Evolutionary conservation across 2,329 filamentous ascomycete genomes (phyloP).

Genomic region (Sclerotinia sclerotiorum): DNA sequence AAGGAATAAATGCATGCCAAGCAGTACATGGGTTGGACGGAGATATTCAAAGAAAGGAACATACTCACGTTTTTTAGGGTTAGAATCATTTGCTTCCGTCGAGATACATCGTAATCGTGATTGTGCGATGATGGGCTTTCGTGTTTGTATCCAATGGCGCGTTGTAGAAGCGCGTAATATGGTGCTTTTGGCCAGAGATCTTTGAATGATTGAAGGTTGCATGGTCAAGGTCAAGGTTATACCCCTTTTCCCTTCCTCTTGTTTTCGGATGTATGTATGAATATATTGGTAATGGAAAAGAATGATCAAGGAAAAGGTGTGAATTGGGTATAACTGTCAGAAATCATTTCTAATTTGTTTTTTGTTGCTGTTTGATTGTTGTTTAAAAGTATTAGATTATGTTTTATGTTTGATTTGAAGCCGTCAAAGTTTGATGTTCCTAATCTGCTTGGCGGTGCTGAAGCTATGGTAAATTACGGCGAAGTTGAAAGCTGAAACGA

Average conservation of each 20-base stretch:
- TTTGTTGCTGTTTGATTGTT: slow-evolving; percentile 3
- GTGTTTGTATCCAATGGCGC: slow-evolving; percentile 20
- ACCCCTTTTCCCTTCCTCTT: background rate
- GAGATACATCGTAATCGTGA: slow-evolving; percentile 11
- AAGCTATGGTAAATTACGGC: slow-evolving; percentile 12
- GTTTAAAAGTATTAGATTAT: background rate
- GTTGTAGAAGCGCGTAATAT: slow-evolving; percentile 8
- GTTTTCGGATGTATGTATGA: background rate
- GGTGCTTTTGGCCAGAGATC: background rate
- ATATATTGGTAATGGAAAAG: background rate
- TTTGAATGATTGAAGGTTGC: slow-evolving; percentile 15
- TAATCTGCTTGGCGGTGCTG: slow-evolving; percentile 13
- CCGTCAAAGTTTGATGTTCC: background rate
- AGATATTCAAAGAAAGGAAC: background rate
- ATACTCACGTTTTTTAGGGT: slow-evolving; percentile 8
- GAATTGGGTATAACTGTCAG: background rate
- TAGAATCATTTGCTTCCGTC: background rate
- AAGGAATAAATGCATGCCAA: background rate
- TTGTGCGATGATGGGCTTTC: slow-evolving; percentile 14
- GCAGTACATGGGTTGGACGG: background rate
- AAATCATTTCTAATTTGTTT: slow-evolving; percentile 5
- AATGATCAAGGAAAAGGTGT: background rate
- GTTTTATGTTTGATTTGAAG: too few species aligned
- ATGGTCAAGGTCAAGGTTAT: background rate
- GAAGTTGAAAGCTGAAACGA: background rate